Percentiles rank a stretch among this genome's conserved stretches.
Conservation (phyloP, 2,329 filamentous ascomycete species). For the Fusarium fracticaudum region DNA sequence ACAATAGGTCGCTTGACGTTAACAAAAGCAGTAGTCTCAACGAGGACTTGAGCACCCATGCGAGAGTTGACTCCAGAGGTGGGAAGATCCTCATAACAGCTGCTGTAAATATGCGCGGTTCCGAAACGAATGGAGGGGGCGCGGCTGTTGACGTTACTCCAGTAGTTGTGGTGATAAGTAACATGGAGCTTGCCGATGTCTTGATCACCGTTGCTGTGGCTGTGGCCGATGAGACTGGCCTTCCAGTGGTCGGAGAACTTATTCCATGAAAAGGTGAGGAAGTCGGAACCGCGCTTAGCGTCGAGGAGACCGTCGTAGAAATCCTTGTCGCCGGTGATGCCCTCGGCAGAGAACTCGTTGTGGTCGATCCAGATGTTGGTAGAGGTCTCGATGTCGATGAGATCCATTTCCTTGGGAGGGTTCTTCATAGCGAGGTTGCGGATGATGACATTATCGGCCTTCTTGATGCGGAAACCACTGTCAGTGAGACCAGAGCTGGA, state of each 20-base stretch:
- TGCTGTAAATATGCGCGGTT: slow-evolving; percentile 67
- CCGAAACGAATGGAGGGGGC: slow-evolving; percentile 62
- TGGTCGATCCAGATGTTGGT: slow-evolving; percentile 67
- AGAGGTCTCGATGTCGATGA: slow-evolving; percentile 54
- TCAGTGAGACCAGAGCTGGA: slow-evolving; percentile 49
- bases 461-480: slow-evolving; percentile 56
- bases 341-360: slow-evolving; percentile 61
- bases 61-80: slow-evolving; percentile 64
- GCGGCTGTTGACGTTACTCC: slow-evolving; percentile 65
- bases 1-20: slow-evolving; percentile 54
- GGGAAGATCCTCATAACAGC: slow-evolving; percentile 56
- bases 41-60: slow-evolving; percentile 60
- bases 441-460: slow-evolving; percentile 60
- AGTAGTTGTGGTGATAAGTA: slow-evolving; percentile 67
- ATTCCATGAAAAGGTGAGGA: slow-evolving; percentile 51
- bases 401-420: slow-evolving; percentile 56
- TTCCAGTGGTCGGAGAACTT: slow-evolving; percentile 62
- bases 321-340: slow-evolving; percentile 65
- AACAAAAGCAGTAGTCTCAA: slow-evolving; percentile 61
- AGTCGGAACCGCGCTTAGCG: slow-evolving; percentile 66
- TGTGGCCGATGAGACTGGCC: slow-evolving; percentile 67
- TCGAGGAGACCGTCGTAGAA: slow-evolving; percentile 70
- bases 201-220: slow-evolving; percentile 59
- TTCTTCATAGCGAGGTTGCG: slow-evolving; percentile 60
- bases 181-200: slow-evolving; percentile 65